Evolutionary conservation across 441 rosid genomes (phyloP), one percentile per base, ranked within the genome.

Genomic region (Corymbia citriodora): DNA sequence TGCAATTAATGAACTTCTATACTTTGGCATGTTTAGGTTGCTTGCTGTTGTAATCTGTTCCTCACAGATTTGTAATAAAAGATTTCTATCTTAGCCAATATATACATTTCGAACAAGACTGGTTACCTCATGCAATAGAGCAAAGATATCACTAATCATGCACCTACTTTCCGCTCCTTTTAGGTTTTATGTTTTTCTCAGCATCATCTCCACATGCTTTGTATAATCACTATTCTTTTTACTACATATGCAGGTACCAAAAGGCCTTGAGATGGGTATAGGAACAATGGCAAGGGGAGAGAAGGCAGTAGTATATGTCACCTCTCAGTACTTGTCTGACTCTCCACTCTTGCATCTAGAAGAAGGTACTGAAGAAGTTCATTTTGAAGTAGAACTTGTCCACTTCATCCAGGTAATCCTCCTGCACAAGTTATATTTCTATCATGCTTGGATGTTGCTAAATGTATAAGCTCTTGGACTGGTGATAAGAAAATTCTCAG

Each of bases 251-350:
- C 92, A 98, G 99, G 97, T 98, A 89, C 99, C 99, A 45, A 95
- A 94, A 91, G 99, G 99, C 91, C 99, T 98, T 93, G 99, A 98
- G 93, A 96, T 97, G 94, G 99, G 99, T 92, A 95, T 98, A 81
- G 99, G 99, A 93, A 93, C 99, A 54, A 97, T 98, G 99, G 82
- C 98, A 74, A 95, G 95, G 88, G 94, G 96, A 93, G 99, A 98
- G 93, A 97, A 97, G 94, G 99, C 99, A 48, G 92, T 97, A 87
- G 96, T 97, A 89, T 98, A 95, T 93, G 99, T 97, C 81, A 95
- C 96, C 79, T 93, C 91, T 90, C 95, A 94, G 92, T 96, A 98
- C 93, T 89, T 98, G 92, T 95, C 97, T 31, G 93, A 92, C 57
- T 98, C 99, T 91, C 94, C 96, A 65, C 94, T 98, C 88, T 87